Conservation (phyloP, 768 basidiomycete species). For the Russula lepida region DNA sequence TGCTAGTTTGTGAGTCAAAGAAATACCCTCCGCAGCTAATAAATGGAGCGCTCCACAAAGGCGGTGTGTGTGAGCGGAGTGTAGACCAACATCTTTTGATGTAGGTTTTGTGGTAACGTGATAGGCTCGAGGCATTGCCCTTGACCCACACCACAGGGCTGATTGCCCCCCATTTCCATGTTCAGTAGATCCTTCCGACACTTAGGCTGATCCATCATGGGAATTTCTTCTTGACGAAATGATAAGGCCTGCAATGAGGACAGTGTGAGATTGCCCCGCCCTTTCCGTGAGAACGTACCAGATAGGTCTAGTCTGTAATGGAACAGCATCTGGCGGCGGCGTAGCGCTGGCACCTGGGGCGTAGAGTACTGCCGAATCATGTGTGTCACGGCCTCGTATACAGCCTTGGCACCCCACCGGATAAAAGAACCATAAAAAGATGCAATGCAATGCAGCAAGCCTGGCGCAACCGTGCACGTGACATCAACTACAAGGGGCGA, state of each 20-base stretch:
- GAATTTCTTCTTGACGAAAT: no score
- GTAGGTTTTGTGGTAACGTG: neutral
- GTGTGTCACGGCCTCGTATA: no score
- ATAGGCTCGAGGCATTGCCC: neutral
- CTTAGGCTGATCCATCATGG: neutral
- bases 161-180: neutral
- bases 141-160: neutral
- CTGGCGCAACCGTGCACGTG: neutral
- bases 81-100: neutral
- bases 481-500: neutral
- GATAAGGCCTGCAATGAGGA: neutral
- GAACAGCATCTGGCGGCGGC: neutral
- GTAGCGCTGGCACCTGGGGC: neutral
- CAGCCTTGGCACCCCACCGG: no score
- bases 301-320: neutral
- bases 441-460: no score
- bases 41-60: neutral
- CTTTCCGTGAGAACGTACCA: neutral
- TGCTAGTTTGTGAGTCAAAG: neutral
- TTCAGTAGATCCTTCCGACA: slow-evolving; percentile 1
- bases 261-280: neutral
- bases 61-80: neutral
- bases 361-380: no score
- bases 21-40: neutral
- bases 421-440: no score